These are phyloP conservation scores for Cercospora nicotianae DNA, from an alignment of 2,329 filamentous ascomycete genomes.

Conservation along the genomic window DNA sequence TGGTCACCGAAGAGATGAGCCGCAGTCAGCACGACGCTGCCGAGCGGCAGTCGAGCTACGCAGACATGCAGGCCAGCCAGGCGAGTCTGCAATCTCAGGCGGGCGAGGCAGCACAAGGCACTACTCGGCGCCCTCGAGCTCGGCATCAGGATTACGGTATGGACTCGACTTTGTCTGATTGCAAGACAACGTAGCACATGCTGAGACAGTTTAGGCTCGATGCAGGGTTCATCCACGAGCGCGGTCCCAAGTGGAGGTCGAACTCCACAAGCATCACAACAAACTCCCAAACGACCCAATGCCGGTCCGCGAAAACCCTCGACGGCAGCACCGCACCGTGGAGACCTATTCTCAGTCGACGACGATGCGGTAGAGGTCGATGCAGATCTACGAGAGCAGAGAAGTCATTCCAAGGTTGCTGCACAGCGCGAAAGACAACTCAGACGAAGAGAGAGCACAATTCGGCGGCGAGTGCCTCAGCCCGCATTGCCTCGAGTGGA, in stretches of 20 bases:
- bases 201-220: constrained; percentile 27
- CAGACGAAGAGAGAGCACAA: constrained; percentile 53
- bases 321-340: constrained; percentile 71
- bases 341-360: constrained; percentile 86
- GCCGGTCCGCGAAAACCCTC: constrained; percentile 74
- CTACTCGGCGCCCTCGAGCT: constrained; percentile 26
- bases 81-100: constrained; percentile 28
- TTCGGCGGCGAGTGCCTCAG: constrained; percentile 51
- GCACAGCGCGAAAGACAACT: constrained; percentile 36
- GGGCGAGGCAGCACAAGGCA: constrained; percentile 15
- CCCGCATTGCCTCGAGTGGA: constrained; percentile 51
- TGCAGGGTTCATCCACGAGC: constrained; percentile 27
- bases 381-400: constrained; percentile 58
- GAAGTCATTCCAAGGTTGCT: constrained; percentile 28
- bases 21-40: constrained; percentile 18
- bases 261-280: constrained; percentile 24
- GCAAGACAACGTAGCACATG: background rate
- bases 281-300: constrained; percentile 65
- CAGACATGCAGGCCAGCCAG: constrained; percentile 33
- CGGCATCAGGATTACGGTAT: constrained; percentile 35
- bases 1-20: constrained; percentile 26
- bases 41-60: constrained; percentile 22
- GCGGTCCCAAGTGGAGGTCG: constrained; percentile 16
- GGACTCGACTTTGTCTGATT: background rate
- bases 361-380: constrained; percentile 82